Conservation (phyloP, 805 yeast species). For the Saturnispora besseyi region DNA sequence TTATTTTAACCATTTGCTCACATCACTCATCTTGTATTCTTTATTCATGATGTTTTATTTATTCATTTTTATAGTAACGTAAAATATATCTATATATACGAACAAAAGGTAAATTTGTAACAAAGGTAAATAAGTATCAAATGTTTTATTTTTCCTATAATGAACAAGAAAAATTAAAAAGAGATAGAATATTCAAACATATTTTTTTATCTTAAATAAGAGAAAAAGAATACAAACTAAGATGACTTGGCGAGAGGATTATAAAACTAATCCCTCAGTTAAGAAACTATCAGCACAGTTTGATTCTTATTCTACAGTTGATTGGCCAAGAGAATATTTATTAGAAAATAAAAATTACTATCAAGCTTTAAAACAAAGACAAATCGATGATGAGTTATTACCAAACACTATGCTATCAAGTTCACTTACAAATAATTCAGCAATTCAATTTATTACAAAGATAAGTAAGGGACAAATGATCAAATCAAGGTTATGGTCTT, state of each 20-base stretch:
- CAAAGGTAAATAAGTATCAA: too few species aligned
- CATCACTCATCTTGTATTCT: neutral
- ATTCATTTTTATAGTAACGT: slow-evolving; percentile 5
- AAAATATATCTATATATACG: neutral
- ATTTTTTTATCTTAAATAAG: too few species aligned
- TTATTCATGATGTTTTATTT: slow-evolving; percentile 2
- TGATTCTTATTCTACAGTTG: slow-evolving; percentile 56
- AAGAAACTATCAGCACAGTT: slow-evolving; percentile 35
- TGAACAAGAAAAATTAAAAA: neutral
- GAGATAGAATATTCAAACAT: neutral
- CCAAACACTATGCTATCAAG: slow-evolving; percentile 14
- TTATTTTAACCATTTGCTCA: neutral
- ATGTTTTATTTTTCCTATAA: too few species aligned
- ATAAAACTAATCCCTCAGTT: slow-evolving; percentile 6
- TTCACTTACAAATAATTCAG: slow-evolving; percentile 2
- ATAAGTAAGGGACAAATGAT: slow-evolving; percentile 9
- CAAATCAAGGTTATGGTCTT: slow-evolving; percentile 14
- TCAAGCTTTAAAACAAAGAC: slow-evolving; percentile 14
- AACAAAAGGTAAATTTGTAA: neutral
- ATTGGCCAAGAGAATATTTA: slow-evolving; percentile 58
- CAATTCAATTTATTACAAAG: slow-evolving; percentile 10
- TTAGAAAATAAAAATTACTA: slow-evolving; percentile 34
- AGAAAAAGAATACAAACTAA: too few species aligned
- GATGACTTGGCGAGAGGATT: slow-evolving; percentile 10
- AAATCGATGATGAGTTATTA: slow-evolving; percentile 7